Percentiles rank a stretch among this genome's conserved stretches.
Evolutionary conservation across 2,329 filamentous ascomycete genomes (phyloP).

Genomic region (Phialophora verrucosa): DNA sequence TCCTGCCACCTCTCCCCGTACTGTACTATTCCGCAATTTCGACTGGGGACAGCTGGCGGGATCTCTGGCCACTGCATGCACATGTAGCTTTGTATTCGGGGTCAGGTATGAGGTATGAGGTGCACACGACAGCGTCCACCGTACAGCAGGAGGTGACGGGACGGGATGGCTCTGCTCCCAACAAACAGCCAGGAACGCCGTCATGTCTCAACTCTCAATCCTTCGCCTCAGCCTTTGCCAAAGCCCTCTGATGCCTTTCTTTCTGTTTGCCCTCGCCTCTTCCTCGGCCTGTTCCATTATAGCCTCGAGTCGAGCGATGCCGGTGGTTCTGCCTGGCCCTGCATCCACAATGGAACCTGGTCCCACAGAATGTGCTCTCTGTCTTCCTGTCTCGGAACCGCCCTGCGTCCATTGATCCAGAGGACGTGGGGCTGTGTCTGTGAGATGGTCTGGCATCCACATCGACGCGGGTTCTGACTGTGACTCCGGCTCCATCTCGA

Average conservation of each 20-base stretch:
- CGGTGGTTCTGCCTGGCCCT: neutral
- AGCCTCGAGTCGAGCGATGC: neutral
- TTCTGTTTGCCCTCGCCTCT: neutral
- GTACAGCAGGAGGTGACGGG: too few relatives aligned
- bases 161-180: too few relatives aligned
- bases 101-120: too few relatives aligned
- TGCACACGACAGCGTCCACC: too few relatives aligned
- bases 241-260: neutral
- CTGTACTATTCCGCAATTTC: too few relatives aligned
- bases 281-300: conserved; percentile 4
- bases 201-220: neutral
- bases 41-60: too few relatives aligned
- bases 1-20: too few relatives aligned
- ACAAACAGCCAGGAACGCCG: too few relatives aligned
- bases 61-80: too few relatives aligned
- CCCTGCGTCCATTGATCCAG: neutral
- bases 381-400: neutral
- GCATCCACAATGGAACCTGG: neutral
- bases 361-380: neutral
- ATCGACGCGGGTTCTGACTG: neutral
- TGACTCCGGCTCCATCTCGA: neutral
- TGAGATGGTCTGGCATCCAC: neutral
- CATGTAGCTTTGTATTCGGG: too few relatives aligned
- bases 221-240: neutral
- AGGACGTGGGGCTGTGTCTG: neutral